Evolutionary conservation across 202 grass and related monocot genomes (phyloP), one percentile per base, ranked within the genome.

Genomic region (Dendrocalamus latiflorus): DNA sequence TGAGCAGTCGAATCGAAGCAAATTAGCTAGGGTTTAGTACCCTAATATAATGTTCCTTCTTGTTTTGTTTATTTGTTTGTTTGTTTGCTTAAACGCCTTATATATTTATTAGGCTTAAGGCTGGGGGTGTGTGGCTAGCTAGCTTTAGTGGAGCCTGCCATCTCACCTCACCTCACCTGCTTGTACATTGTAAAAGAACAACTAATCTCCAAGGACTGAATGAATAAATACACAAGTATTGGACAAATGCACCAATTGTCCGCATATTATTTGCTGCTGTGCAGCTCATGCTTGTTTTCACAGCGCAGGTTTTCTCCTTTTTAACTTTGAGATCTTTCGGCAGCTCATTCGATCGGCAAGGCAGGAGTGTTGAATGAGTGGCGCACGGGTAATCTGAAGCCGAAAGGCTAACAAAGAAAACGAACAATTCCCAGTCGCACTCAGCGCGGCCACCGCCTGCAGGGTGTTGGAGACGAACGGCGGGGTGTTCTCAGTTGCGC

Each of bases 101-200:
- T 4, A 34, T 54, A 61, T 64, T 14, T 28, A 77, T 68, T 4
- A 80, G 63, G 68, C 49, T 34, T 69, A 55, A 74, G 84, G 80
- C 75, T 24, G 25, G 26, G 39, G 53, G 62, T 63, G 80, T 58
- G 79, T 54, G 75, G 68, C 45, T 62, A 84, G 79, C 45, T 90
- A 80, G 88, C 80, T 90, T 73, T 78, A 62, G 88, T 70, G 70
- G 76, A 86, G 68, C 84, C 59, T 90, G 75, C 69, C 70, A 67
- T 76, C 70, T 87, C 70, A 49, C 80, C 84, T 87, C 70, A 49
- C 80, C 84, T 44, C 43, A 13, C 43, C 45, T 80, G 56, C 9
- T 50, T 79, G 80, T 90, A 84, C 69, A 87, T 87, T 87, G 68
- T 79, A 86, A 83, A 90, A 56, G 43, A 80, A 80, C 78, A 21